Base-by-base conservation (phyloP, 176 grass and related monocot genomes). In the Rhynchospora pubera region DNA sequence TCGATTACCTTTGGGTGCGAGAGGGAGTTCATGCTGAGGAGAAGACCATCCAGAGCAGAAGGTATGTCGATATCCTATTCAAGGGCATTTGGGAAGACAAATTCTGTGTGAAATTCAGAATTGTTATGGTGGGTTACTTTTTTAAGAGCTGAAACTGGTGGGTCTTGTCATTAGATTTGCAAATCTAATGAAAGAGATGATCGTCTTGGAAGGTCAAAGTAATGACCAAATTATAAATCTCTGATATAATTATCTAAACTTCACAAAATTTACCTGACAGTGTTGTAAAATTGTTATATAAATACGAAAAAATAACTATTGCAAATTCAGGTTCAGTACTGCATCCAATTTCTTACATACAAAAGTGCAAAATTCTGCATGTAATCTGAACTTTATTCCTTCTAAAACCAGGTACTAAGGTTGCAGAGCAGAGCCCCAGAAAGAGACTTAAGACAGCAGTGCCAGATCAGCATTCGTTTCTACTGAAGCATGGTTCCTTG, bases 401-500 rank as follows among this genome's bases (percentile, higher is more conserved):
- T 53, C 30, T 9, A 55, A 22, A 44, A 79, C 85, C 68, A 80
- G 46, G 59, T 62, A 21, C 16, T 57, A 79, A 7, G 65, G 59
- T 81, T 9, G 66, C 74, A 45, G 79, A 85, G 55, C 87, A 87
- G 71, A 62, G 19, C 6, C 22, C 28, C 52, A 60, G 55, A 48
- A 95, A 99, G 70, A 83, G 84, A 60, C 82, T 69, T 0, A 90
- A 90, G 90, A 43, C 85, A 16, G 1, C 6, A 43, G 79, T 43
- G 9, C 18, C 73, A 24, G 81, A 86, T 65, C 87, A 87, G 73
- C 83, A 86, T 78, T 81, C 79, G 1, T 90, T 91, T 72, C 62
- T 95, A 11, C 89, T 95, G 63, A 93, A 91, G 72, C 93, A 95
- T 60, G 93, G 93, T 4, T 95, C 96, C 23, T 62, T 95, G 82